Conservation (phyloP, 768 basidiomycete genomes). For the Pleurotus tuoliensis region DNA sequence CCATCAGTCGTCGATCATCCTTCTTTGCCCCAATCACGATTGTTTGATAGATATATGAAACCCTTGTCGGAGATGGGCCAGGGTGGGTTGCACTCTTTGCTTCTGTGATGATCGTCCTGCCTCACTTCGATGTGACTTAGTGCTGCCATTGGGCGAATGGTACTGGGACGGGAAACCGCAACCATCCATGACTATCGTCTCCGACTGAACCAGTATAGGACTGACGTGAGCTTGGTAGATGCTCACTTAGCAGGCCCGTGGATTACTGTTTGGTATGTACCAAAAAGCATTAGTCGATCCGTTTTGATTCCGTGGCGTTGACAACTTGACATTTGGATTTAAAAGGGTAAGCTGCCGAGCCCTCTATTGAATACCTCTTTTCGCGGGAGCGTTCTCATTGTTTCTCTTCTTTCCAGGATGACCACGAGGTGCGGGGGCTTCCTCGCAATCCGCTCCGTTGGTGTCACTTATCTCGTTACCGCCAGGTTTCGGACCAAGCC, state of each 20-base stretch:
- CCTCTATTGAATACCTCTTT: background rate
- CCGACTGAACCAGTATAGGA: constrained; percentile 48
- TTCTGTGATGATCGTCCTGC: background rate
- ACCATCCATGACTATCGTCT: constrained; percentile 54
- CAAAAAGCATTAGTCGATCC: background rate
- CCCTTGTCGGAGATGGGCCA: constrained; percentile 16
- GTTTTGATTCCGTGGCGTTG: background rate
- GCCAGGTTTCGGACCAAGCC: constrained; percentile 30
- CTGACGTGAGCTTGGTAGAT: constrained; percentile 41
- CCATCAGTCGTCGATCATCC: background rate
- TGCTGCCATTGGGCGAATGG: constrained; percentile 43
- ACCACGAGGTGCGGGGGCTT: constrained; percentile 39
- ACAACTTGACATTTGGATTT: background rate
- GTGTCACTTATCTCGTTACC: constrained; percentile 1
- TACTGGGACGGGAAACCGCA: constrained; percentile 50
- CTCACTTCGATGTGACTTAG: constrained; percentile 19
- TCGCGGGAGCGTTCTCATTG: background rate
- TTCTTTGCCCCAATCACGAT: background rate
- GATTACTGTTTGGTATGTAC: constrained; percentile 49
- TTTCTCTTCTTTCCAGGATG: constrained; percentile 31
- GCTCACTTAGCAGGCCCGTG: constrained; percentile 50
- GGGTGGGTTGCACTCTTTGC: too few relatives aligned
- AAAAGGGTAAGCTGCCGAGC: background rate
- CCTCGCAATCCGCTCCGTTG: background rate
- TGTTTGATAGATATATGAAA: constrained; percentile 43